Evolutionary conservation across 345 rosid species (phyloP), one percentile per base, ranked within the genome.

Genomic region (Lepidium sativum): DNA sequence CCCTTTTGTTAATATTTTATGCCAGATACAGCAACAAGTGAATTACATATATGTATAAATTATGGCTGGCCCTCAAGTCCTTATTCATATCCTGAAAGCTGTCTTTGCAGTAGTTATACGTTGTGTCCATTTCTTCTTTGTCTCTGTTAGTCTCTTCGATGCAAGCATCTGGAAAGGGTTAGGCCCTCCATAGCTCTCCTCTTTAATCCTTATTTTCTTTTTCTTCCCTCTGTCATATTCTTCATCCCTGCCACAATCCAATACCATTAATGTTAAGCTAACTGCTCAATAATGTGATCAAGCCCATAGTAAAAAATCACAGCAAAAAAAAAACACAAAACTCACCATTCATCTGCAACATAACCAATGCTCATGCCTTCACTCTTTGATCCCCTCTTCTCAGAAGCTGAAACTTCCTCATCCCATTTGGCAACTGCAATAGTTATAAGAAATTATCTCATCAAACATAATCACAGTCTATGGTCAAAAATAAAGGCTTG

Each of bases 161-260:
- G 95, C 86, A 15, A 82, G 4, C 78, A 66, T 74, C 75, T 90
- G 99, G 88, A 94, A 94, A 45, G 64, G 88, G 78, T 90, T 94
- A 25, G 83, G 83, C 27, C 92, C 91, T 7, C 65, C 78, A 51
- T 82, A 80, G 38, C 53, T 33, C 23, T 75, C 82, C 67, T 71
- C 80, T 12, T 76, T 67, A 0, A 20, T 54, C 72, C 82, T 81
- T 43, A 86, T 57, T 79, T 94, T 94, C 86, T 86, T 94, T 75
- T 89, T 82, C 84, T 77, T 94, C 13, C 99, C 99, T n/a, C 75
- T 80, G 63, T 94, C 99, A 65, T 94, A 94, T 68, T 90, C 96
- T 67, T 86, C 96, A 60, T 94, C 99, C 96, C 99, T 94, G 75
- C 32, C 37, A 58, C 45, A 59, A 17, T 60, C 63, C 54, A 45